Evolutionary conservation across 257 asterid genomes (phyloP).

Genomic region (Lavandula angustifolia): DNA sequence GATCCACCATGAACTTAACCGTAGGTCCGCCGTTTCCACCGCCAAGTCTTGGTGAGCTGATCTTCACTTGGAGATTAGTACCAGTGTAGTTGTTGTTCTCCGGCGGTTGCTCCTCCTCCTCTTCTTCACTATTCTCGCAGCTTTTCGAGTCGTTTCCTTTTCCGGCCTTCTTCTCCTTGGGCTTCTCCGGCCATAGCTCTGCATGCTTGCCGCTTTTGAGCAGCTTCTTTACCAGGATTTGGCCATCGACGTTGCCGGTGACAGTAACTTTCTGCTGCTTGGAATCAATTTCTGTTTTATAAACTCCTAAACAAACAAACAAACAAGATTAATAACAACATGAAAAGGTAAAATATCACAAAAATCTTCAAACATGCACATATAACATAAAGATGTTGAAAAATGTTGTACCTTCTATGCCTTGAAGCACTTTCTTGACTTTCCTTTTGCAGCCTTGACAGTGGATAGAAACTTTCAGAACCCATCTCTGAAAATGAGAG

Average conservation of each 20-base stretch:
- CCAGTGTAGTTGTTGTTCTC: conserved; percentile 3
- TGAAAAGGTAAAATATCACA: not conserved
- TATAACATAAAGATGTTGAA: too few relatives aligned
- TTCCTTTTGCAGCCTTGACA: conserved; percentile 84
- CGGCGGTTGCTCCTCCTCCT: conserved; percentile 37
- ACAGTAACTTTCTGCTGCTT: conserved; percentile 77
- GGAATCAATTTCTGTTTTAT: conserved; percentile 54
- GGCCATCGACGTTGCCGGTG: conserved; percentile 69
- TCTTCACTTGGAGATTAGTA: conserved; percentile 30
- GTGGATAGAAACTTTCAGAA: conserved; percentile 81
- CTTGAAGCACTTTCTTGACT: conserved; percentile 74
- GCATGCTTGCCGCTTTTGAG: conserved; percentile 68
- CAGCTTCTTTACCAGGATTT: conserved; percentile 61
- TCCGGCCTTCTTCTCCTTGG: conserved; percentile 44
- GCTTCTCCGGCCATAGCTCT: conserved; percentile 72
- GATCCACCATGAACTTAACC: conserved; percentile 51
- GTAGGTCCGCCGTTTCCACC: conserved; percentile 41
- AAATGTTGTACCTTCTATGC: conserved; percentile 60
- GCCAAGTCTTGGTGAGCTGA: conserved; percentile 33
- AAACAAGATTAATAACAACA: not conserved
- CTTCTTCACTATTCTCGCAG: conserved; percentile 47
- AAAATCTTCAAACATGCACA: not conserved
- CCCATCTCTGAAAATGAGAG: conserved; percentile 58
- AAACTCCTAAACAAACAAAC: conserved; percentile 59
- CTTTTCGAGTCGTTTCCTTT: conserved; percentile 35